These are phyloP conservation scores for Vanrija pseudolonga DNA, from an alignment of 1,284 basidiomycete genomes.

Conservation along the genomic window DNA sequence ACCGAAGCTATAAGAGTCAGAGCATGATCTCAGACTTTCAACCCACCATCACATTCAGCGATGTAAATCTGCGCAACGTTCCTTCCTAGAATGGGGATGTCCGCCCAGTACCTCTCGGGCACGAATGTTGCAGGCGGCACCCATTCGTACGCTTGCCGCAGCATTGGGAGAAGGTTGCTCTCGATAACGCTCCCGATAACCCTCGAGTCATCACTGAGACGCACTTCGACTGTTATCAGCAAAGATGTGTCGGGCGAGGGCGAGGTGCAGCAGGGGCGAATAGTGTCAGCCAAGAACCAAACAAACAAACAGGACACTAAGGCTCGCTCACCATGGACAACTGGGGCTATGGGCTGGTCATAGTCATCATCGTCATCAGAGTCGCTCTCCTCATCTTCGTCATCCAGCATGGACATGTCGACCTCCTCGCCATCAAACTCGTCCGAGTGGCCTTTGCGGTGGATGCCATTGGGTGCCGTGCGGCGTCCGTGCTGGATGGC, in stretches of 20 bases:
- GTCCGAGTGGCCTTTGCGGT: too few species aligned
- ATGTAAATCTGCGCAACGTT: conserved; percentile 76
- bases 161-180: neutral
- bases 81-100: conserved; percentile 62
- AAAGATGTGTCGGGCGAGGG: neutral
- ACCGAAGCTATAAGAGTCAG: neutral
- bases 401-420: neutral
- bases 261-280: neutral
- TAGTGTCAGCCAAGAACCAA: too few species aligned
- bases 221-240: conserved; percentile 68
- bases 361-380: conserved; percentile 5
- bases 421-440: too few species aligned
- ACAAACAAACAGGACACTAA: too few species aligned
- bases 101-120: conserved; percentile 32
- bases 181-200: neutral
- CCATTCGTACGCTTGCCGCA: conserved; percentile 3
- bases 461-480: neutral
- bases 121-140: neutral
- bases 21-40: neutral
- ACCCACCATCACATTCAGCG: conserved; percentile 57
- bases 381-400: conserved; percentile 1
- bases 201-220: conserved; percentile 36
- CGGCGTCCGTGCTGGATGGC: too few species aligned
- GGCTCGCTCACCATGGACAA: conserved; percentile 25
- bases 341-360: neutral